Conservation (phyloP, 768 basidiomycete species). For the Boletus sensibilis region DNA sequence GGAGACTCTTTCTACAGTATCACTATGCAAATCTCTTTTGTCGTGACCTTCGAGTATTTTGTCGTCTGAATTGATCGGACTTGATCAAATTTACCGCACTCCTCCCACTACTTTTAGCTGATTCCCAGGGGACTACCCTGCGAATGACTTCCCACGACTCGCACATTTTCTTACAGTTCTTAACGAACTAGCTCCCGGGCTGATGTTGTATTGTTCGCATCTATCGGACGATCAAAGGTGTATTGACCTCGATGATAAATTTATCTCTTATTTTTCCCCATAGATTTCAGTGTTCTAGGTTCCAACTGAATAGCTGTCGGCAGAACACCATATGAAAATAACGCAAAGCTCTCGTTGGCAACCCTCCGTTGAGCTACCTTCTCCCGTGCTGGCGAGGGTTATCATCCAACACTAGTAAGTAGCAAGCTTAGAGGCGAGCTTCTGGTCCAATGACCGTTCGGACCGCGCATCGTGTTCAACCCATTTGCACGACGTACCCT, state of each 20-base stretch:
- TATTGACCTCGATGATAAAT: neutral
- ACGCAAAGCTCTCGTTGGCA: neutral
- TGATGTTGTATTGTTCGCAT: neutral
- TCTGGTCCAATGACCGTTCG: neutral
- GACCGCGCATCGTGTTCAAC: neutral
- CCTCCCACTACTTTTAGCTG: too few species aligned
- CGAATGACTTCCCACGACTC: neutral
- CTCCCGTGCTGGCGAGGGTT: neutral
- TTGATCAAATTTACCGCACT: conserved; percentile 1
- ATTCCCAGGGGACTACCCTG: neutral
- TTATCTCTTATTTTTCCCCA: neutral
- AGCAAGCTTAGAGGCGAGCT: neutral
- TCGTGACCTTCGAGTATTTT: neutral
- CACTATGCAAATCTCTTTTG: conserved; percentile 6
- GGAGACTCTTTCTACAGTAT: conserved; percentile 1
- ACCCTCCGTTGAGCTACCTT: neutral
- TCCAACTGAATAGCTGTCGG: neutral
- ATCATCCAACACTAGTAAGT: neutral
- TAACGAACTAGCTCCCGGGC: neutral
- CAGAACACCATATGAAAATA: neutral
- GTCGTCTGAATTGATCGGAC: conserved; percentile 7
- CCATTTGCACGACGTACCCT: neutral
- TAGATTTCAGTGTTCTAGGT: neutral
- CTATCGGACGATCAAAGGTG: conserved; percentile 2
- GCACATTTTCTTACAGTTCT: neutral